Base-by-base conservation (phyloP, 202 grass and related monocot species). In the Tripidium arundinaceum region DNA sequence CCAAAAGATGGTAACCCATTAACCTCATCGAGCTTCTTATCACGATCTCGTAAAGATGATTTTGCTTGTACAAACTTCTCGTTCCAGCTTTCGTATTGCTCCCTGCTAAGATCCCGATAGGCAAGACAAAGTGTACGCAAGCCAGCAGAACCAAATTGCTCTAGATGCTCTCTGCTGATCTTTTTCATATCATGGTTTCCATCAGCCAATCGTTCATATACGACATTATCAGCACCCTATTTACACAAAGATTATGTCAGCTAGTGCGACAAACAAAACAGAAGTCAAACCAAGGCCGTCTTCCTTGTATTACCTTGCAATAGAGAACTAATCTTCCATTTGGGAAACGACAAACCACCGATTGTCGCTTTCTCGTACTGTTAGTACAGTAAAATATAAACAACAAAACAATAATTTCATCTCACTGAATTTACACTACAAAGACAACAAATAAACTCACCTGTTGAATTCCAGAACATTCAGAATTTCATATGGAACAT, bases 381-480 rank as follows among this genome's bases (percentile, higher is more conserved):
- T 78, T 79, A 90, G 74, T 60, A 31, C 72, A 87, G 33, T 72
- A 65, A 57, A 76, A 71, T 76, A 54, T 68, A 55, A 82, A 54
- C 38, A 4, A 71, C 7, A 25, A 78, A 78, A 73, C 18, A 83
- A 70, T 68, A 14, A 70, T 57, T 62, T 74, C 55, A 85, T 49
- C 54, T 39, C 33, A 79, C 64, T 33, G 33, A 86, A 90, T 83
- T 79, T 62, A 87, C 39, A 87, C 24, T 68, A 61, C 0, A 27
- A 52, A 85, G 57, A 15, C 18, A 40, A 65, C 2, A 61, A 68
- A 72, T 31, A 81, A 78, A 80, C 24, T 63, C 24, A 93, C 96
- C 96, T 99, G 81, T 99, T 99, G 60, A 99, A 99, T 78, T 99
- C 96, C 65, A 99, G 75, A 84, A 95, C 92, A 93, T 96, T 99